Evolutionary conservation across 305 asterid species (phyloP).

Genomic region (Fraxinus sp.): DNA sequence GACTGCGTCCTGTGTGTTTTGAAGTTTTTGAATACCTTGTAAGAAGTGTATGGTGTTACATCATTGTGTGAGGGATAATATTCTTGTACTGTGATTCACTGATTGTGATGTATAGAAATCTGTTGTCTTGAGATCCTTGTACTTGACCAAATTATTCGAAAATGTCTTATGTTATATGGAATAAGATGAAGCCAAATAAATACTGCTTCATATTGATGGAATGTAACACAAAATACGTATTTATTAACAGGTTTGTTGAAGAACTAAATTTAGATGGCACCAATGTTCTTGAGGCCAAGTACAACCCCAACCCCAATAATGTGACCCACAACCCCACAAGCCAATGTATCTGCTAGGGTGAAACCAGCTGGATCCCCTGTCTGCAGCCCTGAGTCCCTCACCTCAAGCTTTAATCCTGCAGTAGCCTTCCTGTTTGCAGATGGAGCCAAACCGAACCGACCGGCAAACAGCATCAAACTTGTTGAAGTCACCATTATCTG

Average conservation of each 20-base stretch:
- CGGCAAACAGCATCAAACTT: conserved; percentile 83
- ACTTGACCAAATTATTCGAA: not conserved
- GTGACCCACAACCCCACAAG: conserved; percentile 82
- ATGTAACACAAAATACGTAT: not conserved
- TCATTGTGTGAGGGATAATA: not conserved
- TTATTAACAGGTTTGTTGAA: not conserved
- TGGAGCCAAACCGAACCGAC: conserved; percentile 90
- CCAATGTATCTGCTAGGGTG: conserved; percentile 90
- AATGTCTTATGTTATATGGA: not conserved
- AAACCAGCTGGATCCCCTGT: conserved; percentile 97
- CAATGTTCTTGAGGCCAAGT: conserved; percentile 81
- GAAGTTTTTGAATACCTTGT: not conserved
- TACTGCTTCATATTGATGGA: not conserved
- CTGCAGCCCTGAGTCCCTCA: conserved; percentile 82
- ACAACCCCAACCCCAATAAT: conserved; percentile 95
- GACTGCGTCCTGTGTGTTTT: conserved; percentile 1
- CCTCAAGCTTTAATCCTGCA: conserved; percentile 73
- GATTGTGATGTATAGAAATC: conserved; percentile 18
- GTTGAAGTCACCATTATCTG: conserved; percentile 89
- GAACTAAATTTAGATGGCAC: conserved; percentile 40
- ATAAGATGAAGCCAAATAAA: not conserved
- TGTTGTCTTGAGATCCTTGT: not conserved
- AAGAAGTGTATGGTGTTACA: conserved; percentile 1
- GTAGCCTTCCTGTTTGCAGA: conserved; percentile 92
- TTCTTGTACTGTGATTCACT: not conserved